These are phyloP conservation scores for Cenchrus purpureus DNA, from an alignment of 176 grass and related monocot genomes.

Conservation along the genomic window DNA sequence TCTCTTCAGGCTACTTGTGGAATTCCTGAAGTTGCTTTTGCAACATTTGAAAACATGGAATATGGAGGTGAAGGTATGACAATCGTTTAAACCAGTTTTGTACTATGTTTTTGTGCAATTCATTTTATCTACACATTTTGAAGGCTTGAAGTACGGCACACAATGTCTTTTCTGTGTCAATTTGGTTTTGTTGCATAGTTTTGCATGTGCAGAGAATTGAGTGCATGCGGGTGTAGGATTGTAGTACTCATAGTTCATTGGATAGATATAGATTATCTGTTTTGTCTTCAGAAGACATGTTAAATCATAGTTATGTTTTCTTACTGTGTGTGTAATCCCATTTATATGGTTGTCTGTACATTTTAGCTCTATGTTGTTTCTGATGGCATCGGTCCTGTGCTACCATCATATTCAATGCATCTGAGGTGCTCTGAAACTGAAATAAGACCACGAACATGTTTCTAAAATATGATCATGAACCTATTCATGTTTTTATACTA, in stretches of 20 bases:
- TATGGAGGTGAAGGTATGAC: slow-evolving; percentile 90
- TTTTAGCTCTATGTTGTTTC: slow-evolving; percentile 13
- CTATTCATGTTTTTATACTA: slow-evolving; percentile 4
- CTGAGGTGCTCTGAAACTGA: slow-evolving; percentile 16
- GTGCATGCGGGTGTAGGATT: background rate
- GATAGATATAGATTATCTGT: background rate
- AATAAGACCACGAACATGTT: background rate
- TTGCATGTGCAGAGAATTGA: background rate
- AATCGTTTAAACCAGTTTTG: slow-evolving; percentile 14
- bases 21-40: slow-evolving; percentile 92
- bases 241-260: background rate
- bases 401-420: slow-evolving; percentile 27
- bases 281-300: slow-evolving; percentile 8
- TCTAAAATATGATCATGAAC: background rate
- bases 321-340: background rate
- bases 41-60: slow-evolving; percentile 99
- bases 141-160: slow-evolving; percentile 7
- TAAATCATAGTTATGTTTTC: slow-evolving; percentile 5
- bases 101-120: slow-evolving; percentile 30
- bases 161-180: background rate
- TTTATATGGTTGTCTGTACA: background rate
- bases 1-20: slow-evolving; percentile 88
- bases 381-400: background rate
- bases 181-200: background rate
- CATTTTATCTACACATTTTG: slow-evolving; percentile 26